phyloP scores from a whole-genome alignment of 2,329 filamentous ascomycete genomes.

The Colletotrichum lini region DNA sequence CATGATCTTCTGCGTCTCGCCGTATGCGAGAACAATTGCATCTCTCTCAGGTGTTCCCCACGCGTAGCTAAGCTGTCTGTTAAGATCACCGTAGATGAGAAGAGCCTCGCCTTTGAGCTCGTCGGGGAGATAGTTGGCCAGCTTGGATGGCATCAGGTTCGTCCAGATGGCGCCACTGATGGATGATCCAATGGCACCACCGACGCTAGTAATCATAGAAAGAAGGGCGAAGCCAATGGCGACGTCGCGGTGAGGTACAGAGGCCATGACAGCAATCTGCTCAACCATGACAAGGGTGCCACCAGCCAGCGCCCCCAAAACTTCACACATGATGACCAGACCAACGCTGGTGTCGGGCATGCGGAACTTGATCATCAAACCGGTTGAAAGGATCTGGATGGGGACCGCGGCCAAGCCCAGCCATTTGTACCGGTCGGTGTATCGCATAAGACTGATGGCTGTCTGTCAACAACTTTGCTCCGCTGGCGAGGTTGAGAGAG shows the following conservation, averaged over 20 bases:
- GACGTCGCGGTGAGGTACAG: constrained; percentile 50
- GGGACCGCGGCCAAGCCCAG: constrained; percentile 50
- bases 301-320: constrained; percentile 58
- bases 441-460: constrained; percentile 47
- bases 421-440: constrained; percentile 52
- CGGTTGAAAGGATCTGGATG: constrained; percentile 48
- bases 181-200: constrained; percentile 50
- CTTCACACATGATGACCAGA: constrained; percentile 56
- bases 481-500: no score
- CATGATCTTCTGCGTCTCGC: constrained; percentile 60
- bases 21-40: constrained; percentile 63
- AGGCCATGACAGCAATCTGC: constrained; percentile 53
- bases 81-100: constrained; percentile 59
- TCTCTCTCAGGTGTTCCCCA: constrained; percentile 56
- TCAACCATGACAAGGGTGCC: constrained; percentile 60
- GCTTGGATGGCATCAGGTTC: constrained; percentile 53
- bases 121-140: constrained; percentile 57
- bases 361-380: constrained; percentile 55
- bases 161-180: constrained; percentile 54
- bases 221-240: constrained; percentile 53
- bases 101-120: constrained; percentile 52
- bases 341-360: constrained; percentile 49
- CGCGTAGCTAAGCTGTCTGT: constrained; percentile 55
- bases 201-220: constrained; percentile 49
- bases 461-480: neutral